A percentile compares a stretch with the other conserved stretches of the same genome.
phyloP scores from a whole-genome alignment of 2,329 filamentous ascomycete genomes.

The Conoideocrella luteorostrata region DNA sequence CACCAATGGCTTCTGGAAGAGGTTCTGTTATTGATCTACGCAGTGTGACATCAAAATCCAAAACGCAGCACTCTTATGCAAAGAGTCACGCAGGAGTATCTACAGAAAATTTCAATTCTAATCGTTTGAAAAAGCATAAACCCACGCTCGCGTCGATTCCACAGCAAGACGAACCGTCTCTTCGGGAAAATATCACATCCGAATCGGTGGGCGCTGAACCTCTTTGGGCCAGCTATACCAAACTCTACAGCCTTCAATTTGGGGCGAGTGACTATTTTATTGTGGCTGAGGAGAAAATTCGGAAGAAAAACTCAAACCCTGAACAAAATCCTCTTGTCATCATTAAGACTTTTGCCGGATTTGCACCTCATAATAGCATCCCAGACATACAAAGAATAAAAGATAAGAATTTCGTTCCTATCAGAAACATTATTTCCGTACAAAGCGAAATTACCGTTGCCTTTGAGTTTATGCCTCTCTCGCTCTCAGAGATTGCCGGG shows the following conservation, averaged over 20 bases:
- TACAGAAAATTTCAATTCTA: neutral
- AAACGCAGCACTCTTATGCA: neutral
- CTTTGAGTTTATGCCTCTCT: constrained; percentile 11
- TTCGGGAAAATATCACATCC: neutral
- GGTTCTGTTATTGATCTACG: neutral
- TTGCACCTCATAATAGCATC: neutral
- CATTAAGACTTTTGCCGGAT: neutral
- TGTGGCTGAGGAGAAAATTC: neutral
- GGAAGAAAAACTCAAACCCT: neutral
- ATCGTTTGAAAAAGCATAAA: neutral
- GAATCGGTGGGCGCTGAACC: neutral
- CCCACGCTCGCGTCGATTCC: neutral
- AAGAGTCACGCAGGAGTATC: neutral
- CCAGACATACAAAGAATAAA: constrained; percentile 3
- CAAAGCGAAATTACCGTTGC: constrained; percentile 1
- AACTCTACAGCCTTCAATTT: neutral
- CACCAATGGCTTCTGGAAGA: neutral
- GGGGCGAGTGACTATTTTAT: neutral
- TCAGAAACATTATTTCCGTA: neutral
- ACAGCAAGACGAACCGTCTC: neutral
- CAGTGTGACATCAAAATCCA: neutral
- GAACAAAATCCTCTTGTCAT: neutral
- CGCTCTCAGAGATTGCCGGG: constrained; percentile 5
- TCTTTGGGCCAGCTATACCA: neutral
- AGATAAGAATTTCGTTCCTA: constrained; percentile 3